Evolutionary conservation across 306 rosid genomes (phyloP).

Genomic region (Herpetospermum pedunculosum): DNA sequence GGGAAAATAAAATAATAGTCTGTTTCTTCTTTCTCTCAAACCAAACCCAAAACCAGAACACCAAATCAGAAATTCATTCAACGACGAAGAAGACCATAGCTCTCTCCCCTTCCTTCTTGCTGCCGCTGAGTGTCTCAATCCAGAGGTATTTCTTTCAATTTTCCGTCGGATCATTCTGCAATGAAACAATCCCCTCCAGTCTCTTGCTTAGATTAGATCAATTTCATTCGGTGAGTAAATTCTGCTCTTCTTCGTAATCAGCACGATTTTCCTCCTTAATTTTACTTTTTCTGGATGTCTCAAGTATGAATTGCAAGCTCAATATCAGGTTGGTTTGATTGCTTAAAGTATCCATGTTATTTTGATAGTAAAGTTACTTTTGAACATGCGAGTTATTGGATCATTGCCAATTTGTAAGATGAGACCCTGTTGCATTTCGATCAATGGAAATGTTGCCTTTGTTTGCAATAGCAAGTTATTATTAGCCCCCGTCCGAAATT

Average conservation of each 20-base stretch:
- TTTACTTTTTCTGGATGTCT: background rate
- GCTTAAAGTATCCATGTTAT: background rate
- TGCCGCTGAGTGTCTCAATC: background rate
- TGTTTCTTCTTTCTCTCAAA: background rate
- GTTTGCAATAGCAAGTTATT: background rate
- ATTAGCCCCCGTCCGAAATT: background rate
- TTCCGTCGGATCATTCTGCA: background rate
- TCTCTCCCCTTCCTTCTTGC: background rate
- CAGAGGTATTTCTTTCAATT: constrained; percentile 4
- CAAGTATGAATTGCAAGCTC: background rate
- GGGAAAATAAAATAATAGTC: background rate
- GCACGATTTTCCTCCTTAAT: background rate
- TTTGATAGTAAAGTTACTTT: background rate
- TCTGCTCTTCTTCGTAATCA: background rate
- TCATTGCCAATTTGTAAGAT: background rate
- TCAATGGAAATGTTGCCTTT: background rate
- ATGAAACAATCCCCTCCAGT: background rate
- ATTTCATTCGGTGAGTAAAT: background rate
- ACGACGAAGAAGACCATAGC: background rate
- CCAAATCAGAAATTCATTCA: constrained; percentile 10
- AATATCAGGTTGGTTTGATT: background rate
- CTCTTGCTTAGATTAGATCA: constrained; percentile 1
- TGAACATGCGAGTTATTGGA: background rate
- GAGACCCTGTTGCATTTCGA: background rate
- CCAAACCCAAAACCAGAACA: background rate